Evolutionary conservation across 2,329 filamentous ascomycete genomes (phyloP).

Genomic region (Plenodomus lindquistii): DNA sequence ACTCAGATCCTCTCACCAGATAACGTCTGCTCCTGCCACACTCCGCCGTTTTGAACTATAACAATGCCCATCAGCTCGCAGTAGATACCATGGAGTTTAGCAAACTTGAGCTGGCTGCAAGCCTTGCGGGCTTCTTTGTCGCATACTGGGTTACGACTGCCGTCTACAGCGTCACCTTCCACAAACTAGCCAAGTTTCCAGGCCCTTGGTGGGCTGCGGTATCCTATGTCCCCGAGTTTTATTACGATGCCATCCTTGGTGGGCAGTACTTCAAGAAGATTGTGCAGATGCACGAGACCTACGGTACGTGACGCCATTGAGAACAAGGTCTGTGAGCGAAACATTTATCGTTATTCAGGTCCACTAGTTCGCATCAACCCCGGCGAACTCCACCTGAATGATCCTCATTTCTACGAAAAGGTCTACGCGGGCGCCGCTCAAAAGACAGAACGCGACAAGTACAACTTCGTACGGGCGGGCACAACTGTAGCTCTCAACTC

Average conservation of each 20-base stretch:
- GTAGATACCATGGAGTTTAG: too few species aligned
- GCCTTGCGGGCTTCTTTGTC: too few species aligned
- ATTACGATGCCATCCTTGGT: conserved; percentile 12
- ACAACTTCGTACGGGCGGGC: neutral
- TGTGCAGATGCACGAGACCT: conserved; percentile 34
- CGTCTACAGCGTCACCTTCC: too few species aligned
- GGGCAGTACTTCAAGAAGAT: conserved; percentile 42
- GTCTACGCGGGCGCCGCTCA: neutral
- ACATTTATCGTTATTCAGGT: conserved; percentile 6
- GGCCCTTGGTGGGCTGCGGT: conserved; percentile 13
- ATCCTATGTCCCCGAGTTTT: conserved; percentile 10
- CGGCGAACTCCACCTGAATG: conserved; percentile 12
- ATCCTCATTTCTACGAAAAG: conserved; percentile 7
- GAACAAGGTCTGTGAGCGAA: too few species aligned
- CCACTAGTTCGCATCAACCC: conserved; percentile 15
- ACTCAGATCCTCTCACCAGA: too few species aligned
- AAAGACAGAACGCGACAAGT: conserved; percentile 1
- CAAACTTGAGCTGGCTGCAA: too few species aligned
- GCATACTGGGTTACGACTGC: too few species aligned
- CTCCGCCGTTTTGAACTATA: neutral
- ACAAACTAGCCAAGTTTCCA: too few species aligned
- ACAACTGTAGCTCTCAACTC: neutral
- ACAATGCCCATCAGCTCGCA: too few species aligned
- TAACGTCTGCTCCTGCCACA: too few species aligned
- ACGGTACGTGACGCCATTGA: too few species aligned